phyloP scores from a whole-genome alignment of 805 yeast species.

The Brettanomyces anomalus region DNA sequence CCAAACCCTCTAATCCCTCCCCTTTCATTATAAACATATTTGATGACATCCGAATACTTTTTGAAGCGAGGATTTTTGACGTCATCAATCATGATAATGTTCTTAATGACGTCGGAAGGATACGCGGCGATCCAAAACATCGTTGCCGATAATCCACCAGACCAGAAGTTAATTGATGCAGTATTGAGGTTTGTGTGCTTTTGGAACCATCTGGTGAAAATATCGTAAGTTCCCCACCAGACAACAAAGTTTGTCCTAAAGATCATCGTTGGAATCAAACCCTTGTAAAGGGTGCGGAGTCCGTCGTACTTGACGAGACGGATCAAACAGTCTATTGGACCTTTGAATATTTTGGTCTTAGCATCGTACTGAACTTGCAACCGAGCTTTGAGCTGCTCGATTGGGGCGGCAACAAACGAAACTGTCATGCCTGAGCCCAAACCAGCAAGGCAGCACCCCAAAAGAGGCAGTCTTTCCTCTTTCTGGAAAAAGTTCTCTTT shows the following conservation, averaged over 20 bases:
- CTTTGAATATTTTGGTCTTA: conserved; percentile 52
- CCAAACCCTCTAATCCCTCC: conserved; percentile 66
- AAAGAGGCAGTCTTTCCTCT: conserved; percentile 56
- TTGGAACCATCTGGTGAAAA: conserved; percentile 62
- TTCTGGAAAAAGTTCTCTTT: conserved; percentile 56
- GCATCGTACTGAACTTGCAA: conserved; percentile 87
- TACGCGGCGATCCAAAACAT: conserved; percentile 87
- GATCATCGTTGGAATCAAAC: conserved; percentile 76
- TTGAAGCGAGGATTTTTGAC: conserved; percentile 64
- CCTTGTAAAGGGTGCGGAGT: conserved; percentile 67
- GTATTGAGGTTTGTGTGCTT: conserved; percentile 55
- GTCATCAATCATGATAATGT: conserved; percentile 73
- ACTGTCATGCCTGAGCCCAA: conserved; percentile 90
- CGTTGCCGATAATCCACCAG: conserved; percentile 82
- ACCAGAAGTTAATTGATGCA: conserved; percentile 78
- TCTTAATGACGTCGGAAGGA: conserved; percentile 84
- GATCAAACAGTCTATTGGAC: conserved; percentile 70
- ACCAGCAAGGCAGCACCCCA: conserved; percentile 69
- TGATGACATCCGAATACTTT: conserved; percentile 64
- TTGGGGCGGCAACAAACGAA: conserved; percentile 91
- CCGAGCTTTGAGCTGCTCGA: conserved; percentile 82
- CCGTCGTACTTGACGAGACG: conserved; percentile 56
- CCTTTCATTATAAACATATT: conserved; percentile 49
- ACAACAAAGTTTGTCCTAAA: conserved; percentile 80
- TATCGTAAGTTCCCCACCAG: conserved; percentile 92